Base-by-base conservation (phyloP, 1,284 basidiomycete species). In the Moesziomyces sp. region DNA sequence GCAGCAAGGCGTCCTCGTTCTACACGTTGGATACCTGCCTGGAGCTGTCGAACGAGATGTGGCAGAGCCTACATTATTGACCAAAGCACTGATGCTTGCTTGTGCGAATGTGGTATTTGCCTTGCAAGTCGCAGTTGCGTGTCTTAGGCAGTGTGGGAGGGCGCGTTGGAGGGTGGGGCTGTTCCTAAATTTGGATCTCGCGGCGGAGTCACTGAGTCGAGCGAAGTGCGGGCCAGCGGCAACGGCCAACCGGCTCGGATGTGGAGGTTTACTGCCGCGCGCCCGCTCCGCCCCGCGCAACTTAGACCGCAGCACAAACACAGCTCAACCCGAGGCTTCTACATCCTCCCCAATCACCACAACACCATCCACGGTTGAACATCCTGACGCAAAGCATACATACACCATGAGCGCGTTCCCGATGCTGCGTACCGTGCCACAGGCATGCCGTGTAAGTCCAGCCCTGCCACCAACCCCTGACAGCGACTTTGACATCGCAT, bases 341-440 rank as follows among this genome's bases (percentile, higher is more conserved):
- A 10, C 38, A 18, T 6, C 38, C 5, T 40, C 3, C 38, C 38
- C 38, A n/a, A 18, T 16, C 38, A 18, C 38, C 38, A 40, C 38
- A 16, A 18, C 38, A 18, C 14, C 18, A 18, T 40, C 38, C 30
- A 33, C 30, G 30, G 30, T 33, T 35, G 24, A 42, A 18, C 24
- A 43, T 50, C 46, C 40, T 24, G 33, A 21, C 9, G 14, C 30
- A 10, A 10, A 33, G 13, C 30, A 33, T 24, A 10, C 13, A 14
- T 50, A 68, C 5, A 48, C 7, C 30, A 69, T 69, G 66, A 69
- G 48, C 56, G 60, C 60, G 1, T 49, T 69, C 14, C 56, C 66
- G 7, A 44, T 69, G 56, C 58, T 69, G 42, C 59, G 66, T 10
- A 24, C 49, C 9, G 66, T 60, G 7, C 59, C 59, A 16, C 66